These are phyloP conservation scores for Hygrocybe punicea DNA, from an alignment of 768 basidiomycete species.

Conservation along the genomic window DNA sequence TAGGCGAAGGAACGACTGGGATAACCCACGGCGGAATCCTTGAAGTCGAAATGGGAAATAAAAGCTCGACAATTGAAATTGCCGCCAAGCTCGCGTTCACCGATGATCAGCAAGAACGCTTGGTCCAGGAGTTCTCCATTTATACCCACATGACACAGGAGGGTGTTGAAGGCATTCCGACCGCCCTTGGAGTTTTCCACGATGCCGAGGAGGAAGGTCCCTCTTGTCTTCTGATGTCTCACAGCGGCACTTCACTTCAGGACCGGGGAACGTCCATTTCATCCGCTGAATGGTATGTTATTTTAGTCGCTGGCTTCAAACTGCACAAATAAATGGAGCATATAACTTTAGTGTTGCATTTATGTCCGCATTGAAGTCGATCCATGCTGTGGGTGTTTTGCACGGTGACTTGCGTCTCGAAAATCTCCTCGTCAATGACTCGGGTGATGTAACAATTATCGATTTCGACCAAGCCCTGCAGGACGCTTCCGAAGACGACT, in stretches of 20 bases:
- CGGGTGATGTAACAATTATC: slow-evolving; percentile 1
- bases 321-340: neutral
- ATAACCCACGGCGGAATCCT: slow-evolving; percentile 8
- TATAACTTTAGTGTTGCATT: neutral
- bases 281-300: neutral
- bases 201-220: slow-evolving; percentile 5
- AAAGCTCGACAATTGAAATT: neutral
- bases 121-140: slow-evolving; percentile 11
- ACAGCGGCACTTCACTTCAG: neutral
- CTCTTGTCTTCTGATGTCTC: slow-evolving; percentile 4
- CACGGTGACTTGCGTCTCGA: slow-evolving; percentile 4
- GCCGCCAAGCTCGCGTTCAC: slow-evolving; percentile 16
- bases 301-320: neutral
- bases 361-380: neutral
- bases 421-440: slow-evolving; percentile 4
- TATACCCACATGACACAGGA: slow-evolving; percentile 5
- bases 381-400: slow-evolving; percentile 1
- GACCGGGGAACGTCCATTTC: neutral
- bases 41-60: slow-evolving; percentile 1
- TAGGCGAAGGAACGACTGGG: slow-evolving; percentile 10
- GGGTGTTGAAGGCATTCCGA: slow-evolving; percentile 1
- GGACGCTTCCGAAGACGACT: no score
- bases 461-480: slow-evolving; percentile 4
- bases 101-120: slow-evolving; percentile 3
- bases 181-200: slow-evolving; percentile 11